Evolutionary conservation across 805 yeast genomes (phyloP), one percentile per base, ranked within the genome.

Genomic region (Danielia oregonensis): DNA sequence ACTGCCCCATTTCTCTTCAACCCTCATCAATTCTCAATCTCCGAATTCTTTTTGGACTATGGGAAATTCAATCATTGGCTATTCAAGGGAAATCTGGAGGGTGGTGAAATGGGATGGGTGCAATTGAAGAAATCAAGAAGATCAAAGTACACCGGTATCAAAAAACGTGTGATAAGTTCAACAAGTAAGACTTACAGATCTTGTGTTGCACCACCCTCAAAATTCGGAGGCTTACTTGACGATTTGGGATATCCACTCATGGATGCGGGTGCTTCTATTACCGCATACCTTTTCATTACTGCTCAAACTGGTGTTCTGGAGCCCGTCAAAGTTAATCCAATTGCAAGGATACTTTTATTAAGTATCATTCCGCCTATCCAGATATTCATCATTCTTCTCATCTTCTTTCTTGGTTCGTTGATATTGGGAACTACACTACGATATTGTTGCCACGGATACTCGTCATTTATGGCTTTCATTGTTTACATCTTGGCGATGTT

Each of bases 241-340:
- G 49, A 51, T 24, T 40, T 55, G 4, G 19, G 48, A 6, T 9
- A 46, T 3, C 56, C 57, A 6, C 23, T 48, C 2, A 10, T 55
- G 3, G 42, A 42, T 5, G 31, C 48, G 1, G 1, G 38, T 7
- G 36, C 47, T 11, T 46, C 48, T 31, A 74, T 82, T 37, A 61
- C 79, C 34, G 89, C 95, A 0, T 91, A 78, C 58, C 67, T 80
- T 33, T 91, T 84, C 51, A 81, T 85, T 50, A 89, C 88, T 59
- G 71, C 96, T 1, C 96, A 87, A 63, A 86, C 81, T 22, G 96
- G 96, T 19, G 95, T 87, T 1, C 21, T 22, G 15, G 34, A 41
- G 7, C 52, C 53, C 42, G 48, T 30, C 48, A 59, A 33, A 62
- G 74, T n/a, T 43, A 59, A 37, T 66, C 74, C 91, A 0, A 51